These are phyloP conservation scores for Boletus tylopilopsis DNA, from an alignment of 768 basidiomycete genomes.

Conservation along the genomic window DNA sequence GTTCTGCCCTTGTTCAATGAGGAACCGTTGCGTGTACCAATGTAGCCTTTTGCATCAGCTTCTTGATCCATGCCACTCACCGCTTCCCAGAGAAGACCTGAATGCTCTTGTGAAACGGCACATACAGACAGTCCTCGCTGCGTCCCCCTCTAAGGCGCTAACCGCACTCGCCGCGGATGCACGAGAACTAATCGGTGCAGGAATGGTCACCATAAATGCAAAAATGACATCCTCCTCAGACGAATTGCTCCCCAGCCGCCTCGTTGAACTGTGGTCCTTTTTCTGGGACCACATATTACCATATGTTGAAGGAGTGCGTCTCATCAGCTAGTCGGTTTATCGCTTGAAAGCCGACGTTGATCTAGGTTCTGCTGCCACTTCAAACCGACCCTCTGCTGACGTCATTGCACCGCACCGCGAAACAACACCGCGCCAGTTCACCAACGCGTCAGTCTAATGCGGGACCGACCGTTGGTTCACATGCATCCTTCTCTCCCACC, in stretches of 20 bases:
- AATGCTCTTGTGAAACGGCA: constrained; percentile 79
- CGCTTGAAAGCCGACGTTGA: constrained; percentile 22
- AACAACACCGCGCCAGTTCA: constrained; percentile 50
- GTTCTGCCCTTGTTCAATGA: constrained; percentile 91
- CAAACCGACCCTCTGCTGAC: constrained; percentile 62
- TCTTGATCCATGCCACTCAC: constrained; percentile 9
- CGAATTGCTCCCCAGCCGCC: constrained; percentile 66
- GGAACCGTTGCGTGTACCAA: constrained; percentile 78
- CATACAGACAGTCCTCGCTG: constrained; percentile 68
- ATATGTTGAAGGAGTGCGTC: constrained; percentile 79
- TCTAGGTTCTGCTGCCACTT: constrained; percentile 54
- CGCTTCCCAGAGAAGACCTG: constrained; percentile 69
- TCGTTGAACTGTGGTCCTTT: constrained; percentile 90
- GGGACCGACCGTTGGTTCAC: constrained; percentile 24
- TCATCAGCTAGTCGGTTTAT: neutral
- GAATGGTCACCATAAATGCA: constrained; percentile 90
- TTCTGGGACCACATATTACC: constrained; percentile 90
- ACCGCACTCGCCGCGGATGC: constrained; percentile 74
- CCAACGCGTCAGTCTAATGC: constrained; percentile 50
- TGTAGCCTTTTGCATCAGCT: constrained; percentile 44
- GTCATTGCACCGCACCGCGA: constrained; percentile 62
- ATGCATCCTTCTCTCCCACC: constrained; percentile 39
- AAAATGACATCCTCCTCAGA: constrained; percentile 78
- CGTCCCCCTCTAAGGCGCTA: constrained; percentile 71
- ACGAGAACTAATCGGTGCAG: constrained; percentile 75